Base-by-base conservation (phyloP, 2,329 filamentous ascomycete genomes). In the Nectriaceae sp. region DNA sequence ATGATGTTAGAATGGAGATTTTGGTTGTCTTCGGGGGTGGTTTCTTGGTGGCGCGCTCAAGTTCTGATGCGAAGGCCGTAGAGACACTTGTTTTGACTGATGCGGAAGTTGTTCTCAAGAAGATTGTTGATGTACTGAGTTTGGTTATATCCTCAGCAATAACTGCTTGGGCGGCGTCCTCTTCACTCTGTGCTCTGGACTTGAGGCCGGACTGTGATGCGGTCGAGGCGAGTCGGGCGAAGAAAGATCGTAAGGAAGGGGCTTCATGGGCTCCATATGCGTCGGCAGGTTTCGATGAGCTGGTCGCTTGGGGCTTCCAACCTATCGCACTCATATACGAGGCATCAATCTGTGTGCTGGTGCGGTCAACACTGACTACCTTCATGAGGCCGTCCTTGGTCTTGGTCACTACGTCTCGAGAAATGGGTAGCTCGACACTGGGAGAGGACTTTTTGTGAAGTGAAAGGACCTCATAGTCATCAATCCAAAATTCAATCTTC, bases 21-120 rank as follows among this genome's bases (percentile, higher is more conserved):
- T 85, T 89, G 0, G 94, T 95, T 11, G 80, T 81, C 65, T 90
- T 96, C 1, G 94, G 94, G 1, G 95, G 94, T 3, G 92, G 90
- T 64, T 99, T 99, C 72, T 97, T 97, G 1, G 95, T 99, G 15
- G 95, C 94, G 52, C 95, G 84, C 71, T 97, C 91, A 11, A 99
- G 80, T 66, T 99, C 95, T 2, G 85, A 79, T 3, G 90, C 85
- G 60, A 97, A 90, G 33, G 78, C 82, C 22, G 80, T 73, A 18
- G 82, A 76, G 1, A 97, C 85, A 40, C 82, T 88, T 1, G 92
- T 96, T 59, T 84, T 81, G 24, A 97, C 85, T 39, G 83, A 82
- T 22, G 93, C 92, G 8, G 91, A 92, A 40, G 89, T 96, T 18
- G 96, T 88, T 41, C 91, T 83, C 18, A 99, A 75, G 66, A 96